phyloP scores from a whole-genome alignment of 331 rosid species.

The Rosa hybrid region DNA sequence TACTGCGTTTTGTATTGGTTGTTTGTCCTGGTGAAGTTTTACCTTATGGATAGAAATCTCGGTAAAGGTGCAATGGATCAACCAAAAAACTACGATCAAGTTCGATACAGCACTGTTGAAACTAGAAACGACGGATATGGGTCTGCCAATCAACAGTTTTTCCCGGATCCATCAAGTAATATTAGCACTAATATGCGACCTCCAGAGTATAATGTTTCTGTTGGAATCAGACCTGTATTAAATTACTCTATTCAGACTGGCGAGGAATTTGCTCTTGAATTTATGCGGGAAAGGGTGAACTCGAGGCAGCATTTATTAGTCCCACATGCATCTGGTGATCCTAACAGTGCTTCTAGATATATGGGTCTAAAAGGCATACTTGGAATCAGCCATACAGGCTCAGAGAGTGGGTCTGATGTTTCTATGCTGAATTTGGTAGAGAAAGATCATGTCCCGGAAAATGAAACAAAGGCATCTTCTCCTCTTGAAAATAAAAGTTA shows the following conservation, averaged over 20 bases:
- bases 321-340: constrained; percentile 41
- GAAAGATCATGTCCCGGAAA: constrained; percentile 32
- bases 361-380: constrained; percentile 37
- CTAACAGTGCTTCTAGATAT: constrained; percentile 34
- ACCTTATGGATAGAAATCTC: constrained; percentile 38
- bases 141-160: constrained; percentile 36
- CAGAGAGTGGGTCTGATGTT: constrained; percentile 45
- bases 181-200: constrained; percentile 40
- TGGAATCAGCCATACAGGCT: constrained; percentile 39
- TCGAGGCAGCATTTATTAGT: constrained; percentile 33
- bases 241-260: constrained; percentile 63
- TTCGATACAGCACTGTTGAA: constrained; percentile 34
- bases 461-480: constrained; percentile 36
- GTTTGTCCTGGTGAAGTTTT: constrained; percentile 25
- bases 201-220: constrained; percentile 44
- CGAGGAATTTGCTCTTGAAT: constrained; percentile 59
- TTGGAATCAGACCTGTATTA: constrained; percentile 42
- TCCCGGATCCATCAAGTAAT: constrained; percentile 49
- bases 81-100: constrained; percentile 34
- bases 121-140: constrained; percentile 47
- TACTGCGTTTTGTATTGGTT: constrained; percentile 27
- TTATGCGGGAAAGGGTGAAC: constrained; percentile 59
- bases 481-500: constrained; percentile 35
- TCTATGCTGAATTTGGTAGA: constrained; percentile 34
- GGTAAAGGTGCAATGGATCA: constrained; percentile 39